phyloP scores from a whole-genome alignment of 352 stramenopile genomes.

The Pythium utonaiense region DNA sequence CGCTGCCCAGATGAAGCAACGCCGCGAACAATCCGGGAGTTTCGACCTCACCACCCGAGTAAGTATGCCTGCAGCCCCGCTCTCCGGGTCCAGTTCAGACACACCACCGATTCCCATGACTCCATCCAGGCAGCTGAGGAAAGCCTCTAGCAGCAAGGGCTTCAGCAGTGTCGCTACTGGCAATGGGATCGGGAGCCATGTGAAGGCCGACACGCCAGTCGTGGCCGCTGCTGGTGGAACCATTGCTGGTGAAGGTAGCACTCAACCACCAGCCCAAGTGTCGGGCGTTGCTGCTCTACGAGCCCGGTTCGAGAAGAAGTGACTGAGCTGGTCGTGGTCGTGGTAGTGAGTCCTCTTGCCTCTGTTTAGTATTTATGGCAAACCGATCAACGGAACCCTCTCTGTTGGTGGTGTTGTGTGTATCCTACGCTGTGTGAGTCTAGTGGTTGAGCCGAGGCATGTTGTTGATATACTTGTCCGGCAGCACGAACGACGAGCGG shows the following conservation, averaged over 20 bases:
- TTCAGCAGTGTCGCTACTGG: background rate
- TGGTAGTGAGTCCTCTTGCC: slow-evolving; percentile 14
- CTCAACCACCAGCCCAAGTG: slow-evolving; percentile 1
- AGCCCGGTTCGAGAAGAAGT: slow-evolving; percentile 64
- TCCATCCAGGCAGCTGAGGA: slow-evolving; percentile 3
- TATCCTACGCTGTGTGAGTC: background rate
- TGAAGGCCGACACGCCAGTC: slow-evolving; percentile 1
- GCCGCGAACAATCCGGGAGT: slow-evolving; percentile 26
- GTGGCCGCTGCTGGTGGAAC: background rate
- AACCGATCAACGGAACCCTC: background rate
- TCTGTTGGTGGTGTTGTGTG: background rate
- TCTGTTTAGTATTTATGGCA: slow-evolving; percentile 19
- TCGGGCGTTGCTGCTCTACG: slow-evolving; percentile 65
- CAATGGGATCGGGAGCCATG: slow-evolving; percentile 3
- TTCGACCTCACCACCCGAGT: background rate
- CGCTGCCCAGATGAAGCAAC: slow-evolving; percentile 73
- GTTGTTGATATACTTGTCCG: slow-evolving; percentile 68
- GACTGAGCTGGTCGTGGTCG: slow-evolving; percentile 9
- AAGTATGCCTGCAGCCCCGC: slow-evolving; percentile 8
- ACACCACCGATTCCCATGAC: background rate
- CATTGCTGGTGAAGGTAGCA: too few species aligned
- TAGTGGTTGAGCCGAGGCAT: slow-evolving; percentile 27
- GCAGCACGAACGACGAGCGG: slow-evolving; percentile 54
- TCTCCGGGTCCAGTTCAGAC: background rate
- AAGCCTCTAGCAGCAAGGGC: slow-evolving; percentile 10